Percentiles rank a stretch among this genome's conserved stretches.
Conservation (phyloP, 441 rosid genomes). For the Gossypium armourianum region DNA sequence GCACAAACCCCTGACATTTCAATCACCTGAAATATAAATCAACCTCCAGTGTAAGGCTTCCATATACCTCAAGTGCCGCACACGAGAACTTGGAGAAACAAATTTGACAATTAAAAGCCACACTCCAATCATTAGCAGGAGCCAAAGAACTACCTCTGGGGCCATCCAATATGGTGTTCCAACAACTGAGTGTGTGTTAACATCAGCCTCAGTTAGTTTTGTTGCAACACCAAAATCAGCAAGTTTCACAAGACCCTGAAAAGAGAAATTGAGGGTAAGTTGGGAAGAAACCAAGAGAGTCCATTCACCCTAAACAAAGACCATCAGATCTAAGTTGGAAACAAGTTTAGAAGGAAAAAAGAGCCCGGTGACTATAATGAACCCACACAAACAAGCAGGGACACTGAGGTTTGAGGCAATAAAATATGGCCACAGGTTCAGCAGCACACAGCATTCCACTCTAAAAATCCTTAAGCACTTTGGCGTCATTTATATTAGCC, state of each 20-base stretch:
- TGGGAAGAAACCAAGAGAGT: constrained; percentile 10
- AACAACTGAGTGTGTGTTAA: constrained; percentile 93
- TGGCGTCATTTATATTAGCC: neutral
- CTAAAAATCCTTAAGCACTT: neutral
- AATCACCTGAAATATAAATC: constrained; percentile 61
- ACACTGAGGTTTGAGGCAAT: neutral
- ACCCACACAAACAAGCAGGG: neutral
- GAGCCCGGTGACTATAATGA: neutral
- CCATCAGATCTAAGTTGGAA: neutral
- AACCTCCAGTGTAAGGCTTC: neutral
- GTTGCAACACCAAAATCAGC: constrained; percentile 99
- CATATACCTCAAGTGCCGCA: constrained; percentile 1
- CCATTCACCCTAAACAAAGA: neutral
- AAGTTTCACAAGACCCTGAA: constrained; percentile 94
- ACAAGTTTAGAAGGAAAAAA: neutral
- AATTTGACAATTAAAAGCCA: neutral
- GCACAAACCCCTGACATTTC: constrained; percentile 99
- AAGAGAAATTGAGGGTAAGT: constrained; percentile 18
- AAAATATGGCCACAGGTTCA: neutral
- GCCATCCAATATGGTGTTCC: constrained; percentile 99
- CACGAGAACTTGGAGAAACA: constrained; percentile 7
- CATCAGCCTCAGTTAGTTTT: constrained; percentile 93
- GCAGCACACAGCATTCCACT: neutral
- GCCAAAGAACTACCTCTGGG: constrained; percentile 63
- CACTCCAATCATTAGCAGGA: neutral